Base-by-base conservation (phyloP, 23 red algal species). In the Pyropia yezoensis region DNA sequence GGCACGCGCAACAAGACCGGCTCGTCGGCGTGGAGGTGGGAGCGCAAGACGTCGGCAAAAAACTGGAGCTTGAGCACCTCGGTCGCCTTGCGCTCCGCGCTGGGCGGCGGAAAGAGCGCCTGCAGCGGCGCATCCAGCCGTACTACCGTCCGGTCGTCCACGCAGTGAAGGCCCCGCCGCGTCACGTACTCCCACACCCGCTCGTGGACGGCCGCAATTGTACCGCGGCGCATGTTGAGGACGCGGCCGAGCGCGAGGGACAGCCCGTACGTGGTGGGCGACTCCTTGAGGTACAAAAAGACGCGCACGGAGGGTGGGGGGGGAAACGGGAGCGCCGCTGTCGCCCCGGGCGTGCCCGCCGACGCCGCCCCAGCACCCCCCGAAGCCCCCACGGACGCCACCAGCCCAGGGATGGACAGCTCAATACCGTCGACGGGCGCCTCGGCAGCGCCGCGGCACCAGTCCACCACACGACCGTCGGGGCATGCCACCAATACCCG, bases 171-270 rank as follows among this genome's bases (percentile, higher is more conserved):
- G 14, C 73, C 66, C n/a, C 74, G 74, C 67, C 71, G 67, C 28
- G 81, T 87, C 7, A 96, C 70, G 32, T 96, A 96, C 32, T 96
- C 70, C 90, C 90, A 96, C 14, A 96, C 54, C 25, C 66, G 62
- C 49, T 49, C 62, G 18, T 78, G 77, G 16, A 83, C 77, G 47
- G 57, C 70, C 27, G 54, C 72, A 20, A 73, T 82, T 12, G 80
- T 96, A 14, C 82, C 80, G 20, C 57, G 71, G 50, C 77, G 66
- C 19, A 83, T 63, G 27, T 73, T 82, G 45, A 96, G 66, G 11
- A 96, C 67, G 30, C 71, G 64, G n/a, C 69, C 78, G 13, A 96
- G 66, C 49, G 59, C 71, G 52, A 63, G 53, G n/a, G 82, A 96
- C 50, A 96, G 70, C 15, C 74, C 70, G 54, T 77, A 96, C 9